These are phyloP conservation scores for Corylus heterophylla DNA, from an alignment of 306 rosid species.

Conservation along the genomic window DNA sequence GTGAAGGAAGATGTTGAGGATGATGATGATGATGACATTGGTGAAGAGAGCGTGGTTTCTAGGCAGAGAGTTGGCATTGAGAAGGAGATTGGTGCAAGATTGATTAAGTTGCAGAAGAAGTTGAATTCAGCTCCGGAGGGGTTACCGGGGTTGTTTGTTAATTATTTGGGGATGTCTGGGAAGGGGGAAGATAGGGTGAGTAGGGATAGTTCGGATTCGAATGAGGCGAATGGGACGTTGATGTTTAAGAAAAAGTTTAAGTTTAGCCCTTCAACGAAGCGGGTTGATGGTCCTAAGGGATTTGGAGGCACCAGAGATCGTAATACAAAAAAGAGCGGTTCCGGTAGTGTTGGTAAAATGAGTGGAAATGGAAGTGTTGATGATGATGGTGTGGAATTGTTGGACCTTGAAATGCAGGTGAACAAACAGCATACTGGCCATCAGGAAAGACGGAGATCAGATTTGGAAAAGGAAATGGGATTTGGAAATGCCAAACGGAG, in stretches of 20 bases:
- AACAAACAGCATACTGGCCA: neutral
- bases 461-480: constrained; percentile 27
- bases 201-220: constrained; percentile 29
- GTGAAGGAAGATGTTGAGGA: constrained; percentile 25
- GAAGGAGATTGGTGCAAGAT: constrained; percentile 57
- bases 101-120: constrained; percentile 51
- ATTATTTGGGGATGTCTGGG: constrained; percentile 30
- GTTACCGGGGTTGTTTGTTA: constrained; percentile 24
- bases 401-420: constrained; percentile 6
- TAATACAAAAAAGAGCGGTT: constrained; percentile 25
- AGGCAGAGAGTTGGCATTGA: constrained; percentile 47
- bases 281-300: constrained; percentile 54
- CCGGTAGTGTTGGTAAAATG: constrained; percentile 2
- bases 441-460: constrained; percentile 16
- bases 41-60: constrained; percentile 28
- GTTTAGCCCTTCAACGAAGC: constrained; percentile 47
- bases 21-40: constrained; percentile 25
- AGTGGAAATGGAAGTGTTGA: constrained; percentile 31
- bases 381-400: constrained; percentile 18
- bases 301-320: constrained; percentile 44
- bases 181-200: constrained; percentile 24
- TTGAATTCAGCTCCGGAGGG: constrained; percentile 41
- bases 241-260: constrained; percentile 55
- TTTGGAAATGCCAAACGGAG: constrained; percentile 22
- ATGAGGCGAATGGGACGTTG: constrained; percentile 35